A percentile compares a stretch with the other conserved stretches of the same genome.
These are phyloP conservation scores for Trypanosoma mega DNA, from an alignment of 208 protist species.

Conservation along the genomic window DNA sequence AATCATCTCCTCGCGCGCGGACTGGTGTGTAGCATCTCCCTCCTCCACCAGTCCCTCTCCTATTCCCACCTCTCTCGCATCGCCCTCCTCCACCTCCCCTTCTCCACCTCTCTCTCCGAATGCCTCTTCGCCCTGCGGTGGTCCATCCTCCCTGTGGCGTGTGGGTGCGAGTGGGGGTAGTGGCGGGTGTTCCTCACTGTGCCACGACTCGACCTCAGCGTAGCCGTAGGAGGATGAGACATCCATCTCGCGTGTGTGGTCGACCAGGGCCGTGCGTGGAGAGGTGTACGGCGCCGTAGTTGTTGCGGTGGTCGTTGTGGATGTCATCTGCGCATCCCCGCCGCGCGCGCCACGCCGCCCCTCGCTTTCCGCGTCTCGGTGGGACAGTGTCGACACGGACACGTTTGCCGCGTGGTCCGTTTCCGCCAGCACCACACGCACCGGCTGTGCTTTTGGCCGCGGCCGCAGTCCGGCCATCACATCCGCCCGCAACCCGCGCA, in stretches of 20 bases:
- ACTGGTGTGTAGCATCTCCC: constrained; percentile 12
- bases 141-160: no score
- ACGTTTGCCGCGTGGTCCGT: neutral
- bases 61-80: constrained; percentile 5
- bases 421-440: constrained; percentile 1
- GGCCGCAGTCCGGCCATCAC: neutral
- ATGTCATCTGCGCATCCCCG: constrained; percentile 2
- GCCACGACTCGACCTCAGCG: constrained; percentile 43
- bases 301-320: neutral
- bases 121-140: neutral
- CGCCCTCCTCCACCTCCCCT: neutral
- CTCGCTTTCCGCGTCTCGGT: constrained; percentile 7
- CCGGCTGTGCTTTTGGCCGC: neutral
- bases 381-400: no score
- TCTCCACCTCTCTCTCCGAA: neutral
- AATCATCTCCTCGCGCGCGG: constrained; percentile 64
- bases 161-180: no score
- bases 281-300: neutral
- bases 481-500: neutral
- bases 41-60: neutral
- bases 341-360: no score
- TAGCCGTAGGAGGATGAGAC: constrained; percentile 35
- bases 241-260: constrained; percentile 17
- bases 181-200: constrained; percentile 1
- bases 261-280: no score